Percentiles rank a stretch among this genome's conserved stretches.
Evolutionary conservation across 371 early-diverging fungal genomes (phyloP).

Genomic region (Dichotomocladium elegans): DNA sequence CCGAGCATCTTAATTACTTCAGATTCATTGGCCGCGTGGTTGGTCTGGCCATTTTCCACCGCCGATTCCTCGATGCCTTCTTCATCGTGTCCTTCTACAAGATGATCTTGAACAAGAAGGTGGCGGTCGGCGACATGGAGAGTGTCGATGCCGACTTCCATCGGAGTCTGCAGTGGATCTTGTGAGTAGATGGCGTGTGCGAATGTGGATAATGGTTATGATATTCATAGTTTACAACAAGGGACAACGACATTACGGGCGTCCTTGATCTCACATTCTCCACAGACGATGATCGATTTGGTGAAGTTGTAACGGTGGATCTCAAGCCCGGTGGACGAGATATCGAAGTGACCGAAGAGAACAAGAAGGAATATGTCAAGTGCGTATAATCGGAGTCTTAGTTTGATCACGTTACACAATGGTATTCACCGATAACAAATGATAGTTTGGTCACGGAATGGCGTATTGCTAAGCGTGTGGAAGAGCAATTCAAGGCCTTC

Average conservation of each 20-base stretch:
- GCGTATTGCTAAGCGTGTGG: conserved; percentile 82
- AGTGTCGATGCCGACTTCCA: conserved; percentile 93
- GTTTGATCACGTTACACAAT: not conserved
- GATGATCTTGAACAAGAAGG: conserved; percentile 87
- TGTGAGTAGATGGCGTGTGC: no score
- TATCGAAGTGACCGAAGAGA: conserved; percentile 93
- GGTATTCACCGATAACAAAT: not conserved
- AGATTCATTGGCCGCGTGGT: conserved; percentile 97
- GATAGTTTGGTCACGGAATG: conserved; percentile 73
- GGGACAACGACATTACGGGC: conserved; percentile 86
- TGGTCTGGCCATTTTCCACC: conserved; percentile 96
- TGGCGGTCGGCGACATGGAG: conserved; percentile 90
- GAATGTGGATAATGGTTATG: no score
- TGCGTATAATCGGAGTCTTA: conserved; percentile 20
- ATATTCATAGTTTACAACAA: no score
- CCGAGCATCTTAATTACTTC: conserved; percentile 98
- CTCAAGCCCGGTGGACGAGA: conserved; percentile 88
- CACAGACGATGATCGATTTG: conserved; percentile 92
- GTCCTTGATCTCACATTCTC: conserved; percentile 89
- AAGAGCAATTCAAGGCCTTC: conserved; percentile 94
- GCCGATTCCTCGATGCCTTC: conserved; percentile 94
- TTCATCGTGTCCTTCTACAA: conserved; percentile 96
- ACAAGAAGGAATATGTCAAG: conserved; percentile 95
- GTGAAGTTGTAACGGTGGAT: conserved; percentile 87
- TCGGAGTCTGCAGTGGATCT: conserved; percentile 90